These are phyloP conservation scores for Metarhizium brunneum DNA, from an alignment of 2,329 filamentous ascomycete species.

Conservation along the genomic window DNA sequence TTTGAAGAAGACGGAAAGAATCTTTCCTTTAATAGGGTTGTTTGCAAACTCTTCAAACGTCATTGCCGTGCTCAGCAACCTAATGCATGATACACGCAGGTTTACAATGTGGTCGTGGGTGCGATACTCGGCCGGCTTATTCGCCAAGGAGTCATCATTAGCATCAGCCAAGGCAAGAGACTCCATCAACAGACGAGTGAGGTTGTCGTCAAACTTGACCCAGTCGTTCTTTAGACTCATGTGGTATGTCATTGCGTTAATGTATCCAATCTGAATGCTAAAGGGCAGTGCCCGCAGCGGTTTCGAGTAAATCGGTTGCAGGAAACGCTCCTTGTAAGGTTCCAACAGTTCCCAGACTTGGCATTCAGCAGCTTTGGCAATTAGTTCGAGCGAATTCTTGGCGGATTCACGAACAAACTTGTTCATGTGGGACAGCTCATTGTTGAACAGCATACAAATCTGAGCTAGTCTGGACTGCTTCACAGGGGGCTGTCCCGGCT, in stretches of 20 bases:
- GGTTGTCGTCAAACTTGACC: slow-evolving; percentile 81
- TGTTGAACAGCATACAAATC: slow-evolving; percentile 77
- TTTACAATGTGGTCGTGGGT: slow-evolving; percentile 94
- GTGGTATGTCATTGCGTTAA: slow-evolving; percentile 95
- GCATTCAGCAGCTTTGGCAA: slow-evolving; percentile 67
- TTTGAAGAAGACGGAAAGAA: slow-evolving; percentile 96
- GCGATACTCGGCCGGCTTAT: slow-evolving; percentile 88
- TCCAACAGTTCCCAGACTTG: slow-evolving; percentile 82
- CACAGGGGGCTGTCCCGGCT: slow-evolving; percentile 33
- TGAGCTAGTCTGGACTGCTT: slow-evolving; percentile 56
- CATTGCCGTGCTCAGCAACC: slow-evolving; percentile 87
- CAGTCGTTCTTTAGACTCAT: slow-evolving; percentile 83
- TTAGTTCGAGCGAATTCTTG: slow-evolving; percentile 68
- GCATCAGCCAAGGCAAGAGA: slow-evolving; percentile 90
- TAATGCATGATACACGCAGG: slow-evolving; percentile 86
- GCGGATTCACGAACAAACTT: slow-evolving; percentile 85
- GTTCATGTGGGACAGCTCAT: slow-evolving; percentile 91
- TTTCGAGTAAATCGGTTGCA: slow-evolving; percentile 93
- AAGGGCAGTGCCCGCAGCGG: slow-evolving; percentile 89
- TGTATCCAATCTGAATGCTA: slow-evolving; percentile 91
- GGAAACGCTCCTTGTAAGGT: slow-evolving; percentile 79
- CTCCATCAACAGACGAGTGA: slow-evolving; percentile 86
- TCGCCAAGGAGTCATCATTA: slow-evolving; percentile 81
- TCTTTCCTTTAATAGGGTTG: slow-evolving; percentile 54
- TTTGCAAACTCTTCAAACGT: slow-evolving; percentile 85